Evolutionary conservation across 163 green algal species (phyloP).

Genomic region (Chloromonas sp.): DNA sequence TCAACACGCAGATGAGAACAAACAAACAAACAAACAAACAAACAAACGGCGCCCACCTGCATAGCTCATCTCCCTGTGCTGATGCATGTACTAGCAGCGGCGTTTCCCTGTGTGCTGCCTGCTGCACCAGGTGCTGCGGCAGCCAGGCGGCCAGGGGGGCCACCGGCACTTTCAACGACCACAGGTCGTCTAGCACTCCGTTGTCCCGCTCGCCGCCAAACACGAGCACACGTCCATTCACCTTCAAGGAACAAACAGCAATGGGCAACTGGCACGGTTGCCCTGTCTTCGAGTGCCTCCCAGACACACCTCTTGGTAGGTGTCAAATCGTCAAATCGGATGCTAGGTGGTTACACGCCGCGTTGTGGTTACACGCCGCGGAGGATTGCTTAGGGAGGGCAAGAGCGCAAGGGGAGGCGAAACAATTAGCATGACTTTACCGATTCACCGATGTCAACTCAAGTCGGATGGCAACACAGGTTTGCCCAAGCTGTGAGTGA

Average conservation of each 20-base stretch:
- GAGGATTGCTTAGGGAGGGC: too few relatives aligned
- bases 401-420: too few relatives aligned
- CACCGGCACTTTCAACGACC: constrained; percentile 22
- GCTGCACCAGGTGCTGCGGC: constrained; percentile 1
- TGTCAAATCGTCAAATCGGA: too few relatives aligned
- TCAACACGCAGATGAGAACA: too few relatives aligned
- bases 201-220: constrained; percentile 47
- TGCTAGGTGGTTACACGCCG: too few relatives aligned
- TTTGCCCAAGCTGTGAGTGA: too few relatives aligned
- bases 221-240: constrained; percentile 24
- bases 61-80: neutral
- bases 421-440: too few relatives aligned
- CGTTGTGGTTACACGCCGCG: too few relatives aligned
- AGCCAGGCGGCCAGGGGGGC: neutral
- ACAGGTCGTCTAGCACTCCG: constrained; percentile 44
- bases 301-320: neutral
- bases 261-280: neutral
- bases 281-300: neutral
- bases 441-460: too few relatives aligned
- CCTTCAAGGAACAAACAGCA: neutral
- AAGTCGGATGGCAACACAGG: too few relatives aligned
- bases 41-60: neutral
- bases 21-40: too few relatives aligned
- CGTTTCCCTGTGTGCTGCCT: neutral
- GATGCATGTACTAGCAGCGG: neutral